phyloP scores from a whole-genome alignment of 768 basidiomycete genomes.

The Boletus rubropictus region DNA sequence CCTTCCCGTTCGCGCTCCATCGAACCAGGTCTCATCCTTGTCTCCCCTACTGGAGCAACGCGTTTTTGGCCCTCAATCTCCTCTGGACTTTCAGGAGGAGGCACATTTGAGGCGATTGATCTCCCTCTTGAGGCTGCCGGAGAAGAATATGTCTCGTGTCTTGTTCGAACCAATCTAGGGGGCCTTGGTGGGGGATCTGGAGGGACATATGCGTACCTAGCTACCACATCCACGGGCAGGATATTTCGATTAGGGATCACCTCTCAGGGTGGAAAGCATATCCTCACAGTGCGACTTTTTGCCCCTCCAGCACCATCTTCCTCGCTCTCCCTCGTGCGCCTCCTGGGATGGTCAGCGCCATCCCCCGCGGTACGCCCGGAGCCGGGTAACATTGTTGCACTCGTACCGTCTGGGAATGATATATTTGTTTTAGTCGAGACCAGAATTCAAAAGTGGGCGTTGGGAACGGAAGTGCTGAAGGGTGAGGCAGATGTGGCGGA shows the following conservation, averaged over 20 bases:
- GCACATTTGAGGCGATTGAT: constrained; percentile 48
- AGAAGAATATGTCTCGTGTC: constrained; percentile 58
- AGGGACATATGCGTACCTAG: constrained; percentile 39
- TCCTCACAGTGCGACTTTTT: constrained; percentile 54
- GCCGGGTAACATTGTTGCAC: constrained; percentile 58
- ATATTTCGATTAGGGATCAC: constrained; percentile 61
- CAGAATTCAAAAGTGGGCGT: constrained; percentile 61
- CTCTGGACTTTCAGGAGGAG: constrained; percentile 76
- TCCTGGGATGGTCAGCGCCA: constrained; percentile 39
- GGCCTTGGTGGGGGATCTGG: constrained; percentile 3
- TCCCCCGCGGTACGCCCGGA: constrained; percentile 38
- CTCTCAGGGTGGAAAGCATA: constrained; percentile 64
- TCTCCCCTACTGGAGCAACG: constrained; percentile 63
- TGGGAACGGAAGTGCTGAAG: constrained; percentile 49
- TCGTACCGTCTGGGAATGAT: constrained; percentile 49
- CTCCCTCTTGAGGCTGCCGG: constrained; percentile 39
- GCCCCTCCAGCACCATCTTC: constrained; percentile 43
- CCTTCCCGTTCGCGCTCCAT: constrained; percentile 46
- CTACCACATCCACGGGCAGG: constrained; percentile 61
- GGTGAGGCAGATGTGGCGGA: constrained; percentile 52
- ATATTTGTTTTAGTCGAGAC: constrained; percentile 68
- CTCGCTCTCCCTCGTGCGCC: constrained; percentile 39
- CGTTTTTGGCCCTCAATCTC: constrained; percentile 88
- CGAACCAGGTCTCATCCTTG: constrained; percentile 83
- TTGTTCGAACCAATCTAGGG: constrained; percentile 63